Evolutionary conservation across 1,284 basidiomycete species (phyloP), one percentile per base, ranked within the genome.

Genomic region (Phaffia rhodozyma): DNA sequence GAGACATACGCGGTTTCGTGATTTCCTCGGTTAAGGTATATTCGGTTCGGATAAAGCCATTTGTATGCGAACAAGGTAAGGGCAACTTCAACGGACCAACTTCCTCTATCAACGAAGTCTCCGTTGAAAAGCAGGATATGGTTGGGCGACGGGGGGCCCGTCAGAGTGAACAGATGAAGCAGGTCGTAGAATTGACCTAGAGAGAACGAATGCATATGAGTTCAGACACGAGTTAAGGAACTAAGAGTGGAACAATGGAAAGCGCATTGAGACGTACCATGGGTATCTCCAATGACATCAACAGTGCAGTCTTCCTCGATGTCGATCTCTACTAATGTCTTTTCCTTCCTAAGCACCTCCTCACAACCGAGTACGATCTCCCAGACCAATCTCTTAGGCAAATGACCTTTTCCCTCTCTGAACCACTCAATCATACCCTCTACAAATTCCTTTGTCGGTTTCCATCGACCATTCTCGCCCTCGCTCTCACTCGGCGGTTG

Each of bases 61-160:
- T 98, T 98, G 79, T 89, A 97, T 5, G 93, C 91, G 72, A 98
- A 90, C 2, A 93, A 85, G 11, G 89, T 88, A 66, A 98, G 77
- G 62, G 93, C 92, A 64, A 97, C 93, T 77, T 99, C 96, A 66
- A 97, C 87, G 13, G 89, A 91, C 93, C 93, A 97, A 43, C 89
- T 92, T 20, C 94, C 96, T 66, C 96, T 85, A 75, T 99, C 96
- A 51, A 98, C 96, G 66, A 96, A 86, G 79, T 97, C 92, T 21
- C 75, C 92, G 74, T 94, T 96, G 86, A 96, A 94, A 51, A 94
- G 78, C 57, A 96, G 76, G 70, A 86, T 86, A 70, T 94, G 91
- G 38, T 82, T 84, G 63, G 87, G 83, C 63, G 79, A 85, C 20
- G 92, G 92, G 62, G 84, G 80, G 27, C 89, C 91, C 0, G 94